These are phyloP conservation scores for Phyllosticta ampelicida DNA, from an alignment of 2,329 filamentous ascomycete genomes.

Conservation along the genomic window DNA sequence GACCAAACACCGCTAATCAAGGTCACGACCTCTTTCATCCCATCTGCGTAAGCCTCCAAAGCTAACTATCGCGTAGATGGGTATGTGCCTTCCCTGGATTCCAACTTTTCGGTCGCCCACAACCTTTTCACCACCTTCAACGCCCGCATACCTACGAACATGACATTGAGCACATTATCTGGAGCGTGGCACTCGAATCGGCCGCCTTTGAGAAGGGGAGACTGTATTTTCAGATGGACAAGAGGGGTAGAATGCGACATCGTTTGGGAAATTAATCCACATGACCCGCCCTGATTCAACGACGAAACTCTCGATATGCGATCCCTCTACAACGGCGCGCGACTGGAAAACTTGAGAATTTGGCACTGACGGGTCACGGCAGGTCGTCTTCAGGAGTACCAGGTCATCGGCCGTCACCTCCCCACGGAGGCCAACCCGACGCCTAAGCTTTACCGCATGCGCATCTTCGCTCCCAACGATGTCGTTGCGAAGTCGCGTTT, in stretches of 20 bases:
- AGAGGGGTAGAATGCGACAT: not conserved
- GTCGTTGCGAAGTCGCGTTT: conserved; percentile 99
- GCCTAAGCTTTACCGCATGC: conserved; percentile 99
- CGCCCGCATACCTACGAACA: not conserved
- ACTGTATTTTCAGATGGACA: not conserved
- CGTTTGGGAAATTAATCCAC: not conserved
- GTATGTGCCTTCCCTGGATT: conserved; percentile 11
- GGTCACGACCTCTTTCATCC: not conserved
- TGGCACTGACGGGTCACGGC: conserved; percentile 14
- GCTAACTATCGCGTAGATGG: conserved; percentile 13
- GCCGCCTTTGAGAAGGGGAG: not conserved
- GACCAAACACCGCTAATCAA: conserved; percentile 10
- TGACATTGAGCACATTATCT: not conserved
- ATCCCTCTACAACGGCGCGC: not conserved
- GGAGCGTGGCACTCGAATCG: not conserved
- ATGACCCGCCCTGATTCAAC: not conserved
- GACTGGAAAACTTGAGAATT: not conserved
- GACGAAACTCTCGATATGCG: not conserved
- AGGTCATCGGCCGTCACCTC: conserved; percentile 99
- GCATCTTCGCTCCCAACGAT: conserved; percentile 96
- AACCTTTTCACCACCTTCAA: not conserved
- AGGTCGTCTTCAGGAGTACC: conserved; percentile 99
- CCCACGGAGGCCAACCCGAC: conserved; percentile 94
- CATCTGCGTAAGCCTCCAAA: not conserved
- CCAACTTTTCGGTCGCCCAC: not conserved